A percentile compares a stretch with the other conserved stretches of the same genome.
phyloP scores from a whole-genome alignment of 805 yeast genomes.

The Blastobotrys peoriensis region DNA sequence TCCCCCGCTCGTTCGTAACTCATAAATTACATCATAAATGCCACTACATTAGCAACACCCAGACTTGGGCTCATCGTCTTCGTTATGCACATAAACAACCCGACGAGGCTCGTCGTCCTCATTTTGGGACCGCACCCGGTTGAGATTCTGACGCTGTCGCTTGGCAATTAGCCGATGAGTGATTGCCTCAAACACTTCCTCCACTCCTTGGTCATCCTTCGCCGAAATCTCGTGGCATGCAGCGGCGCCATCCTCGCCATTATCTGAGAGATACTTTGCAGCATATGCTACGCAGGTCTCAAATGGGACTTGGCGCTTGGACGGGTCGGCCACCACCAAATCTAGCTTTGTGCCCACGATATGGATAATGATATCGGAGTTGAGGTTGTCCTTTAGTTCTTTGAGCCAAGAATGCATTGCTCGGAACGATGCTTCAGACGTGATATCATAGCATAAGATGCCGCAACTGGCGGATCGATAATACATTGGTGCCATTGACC shows the following conservation, averaged over 20 bases:
- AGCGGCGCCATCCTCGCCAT: conserved; percentile 22
- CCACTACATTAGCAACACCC: conserved; percentile 24
- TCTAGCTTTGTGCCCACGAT: conserved; percentile 33
- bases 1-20: no score
- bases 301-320: conserved; percentile 30
- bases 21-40: no score
- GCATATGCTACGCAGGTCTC: conserved; percentile 31
- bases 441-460: conserved; percentile 31
- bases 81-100: conserved; percentile 24
- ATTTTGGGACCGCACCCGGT: conserved; percentile 15
- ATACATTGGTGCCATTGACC: conserved; percentile 63
- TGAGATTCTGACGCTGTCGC: conserved; percentile 13
- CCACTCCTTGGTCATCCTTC: conserved; percentile 32
- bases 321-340: conserved; percentile 29
- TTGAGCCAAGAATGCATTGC: conserved; percentile 33
- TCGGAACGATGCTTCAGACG: conserved; percentile 29
- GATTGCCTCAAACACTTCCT: conserved; percentile 30
- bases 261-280: conserved; percentile 18
- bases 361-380: conserved; percentile 26
- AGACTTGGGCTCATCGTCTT: conserved; percentile 21
- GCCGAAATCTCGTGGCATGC: conserved; percentile 32
- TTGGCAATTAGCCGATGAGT: conserved; percentile 24
- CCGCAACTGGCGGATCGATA: conserved; percentile 36
- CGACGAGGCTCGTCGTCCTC: conserved; percentile 17
- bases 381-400: conserved; percentile 28